Base-by-base conservation (phyloP, 768 basidiomycete genomes). In the Pisolithus tinctorius region DNA sequence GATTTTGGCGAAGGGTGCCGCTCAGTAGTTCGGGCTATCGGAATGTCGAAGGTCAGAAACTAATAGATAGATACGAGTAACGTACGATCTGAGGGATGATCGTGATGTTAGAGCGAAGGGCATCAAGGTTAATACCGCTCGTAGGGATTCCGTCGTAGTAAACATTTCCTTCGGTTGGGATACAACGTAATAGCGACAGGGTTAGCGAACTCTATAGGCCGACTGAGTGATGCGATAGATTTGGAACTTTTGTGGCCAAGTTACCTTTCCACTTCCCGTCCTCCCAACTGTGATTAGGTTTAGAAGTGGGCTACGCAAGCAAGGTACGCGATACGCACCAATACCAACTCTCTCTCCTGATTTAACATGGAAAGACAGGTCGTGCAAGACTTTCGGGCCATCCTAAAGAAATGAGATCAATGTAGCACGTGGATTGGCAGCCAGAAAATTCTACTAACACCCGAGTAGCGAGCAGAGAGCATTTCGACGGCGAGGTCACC, bases 321-420 rank as follows among this genome's bases (percentile, higher is more conserved):
- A 34, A 27, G 17, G 37, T 20, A 17, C 6, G 4, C 29, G 13
- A n/a, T 16, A 60, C 74, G 49, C 38, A 74, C 76, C 77, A 48
- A 83, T 72, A 36, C 81, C 82, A 34, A 84, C 70, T 5, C 79
- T 74, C 57, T 82, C 79, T 2, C 82, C 82, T 13, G 76, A 75
- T 44, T 74, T 71, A 55, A 83, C 74, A 41, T 68, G 66, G 53
- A 81, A 77, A 10, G 70, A 67, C 36, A 84, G 55, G 30, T 80
- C 66, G 31, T 82, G 75, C 7, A 84, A 67, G 0, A 83, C 80
- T n/a, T 70, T 64, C 1, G 81, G 80, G 1, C 81, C 80, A 51
- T 80, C 79, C 63, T 71, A 44, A 25, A 16, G 56, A 51, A 49
- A 58, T 60, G 38, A 14, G 6, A 10, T 17, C 43, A 13, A 34